Conservation (phyloP, 1,284 basidiomycete species). For the Rhodotorula glutinis region DNA sequence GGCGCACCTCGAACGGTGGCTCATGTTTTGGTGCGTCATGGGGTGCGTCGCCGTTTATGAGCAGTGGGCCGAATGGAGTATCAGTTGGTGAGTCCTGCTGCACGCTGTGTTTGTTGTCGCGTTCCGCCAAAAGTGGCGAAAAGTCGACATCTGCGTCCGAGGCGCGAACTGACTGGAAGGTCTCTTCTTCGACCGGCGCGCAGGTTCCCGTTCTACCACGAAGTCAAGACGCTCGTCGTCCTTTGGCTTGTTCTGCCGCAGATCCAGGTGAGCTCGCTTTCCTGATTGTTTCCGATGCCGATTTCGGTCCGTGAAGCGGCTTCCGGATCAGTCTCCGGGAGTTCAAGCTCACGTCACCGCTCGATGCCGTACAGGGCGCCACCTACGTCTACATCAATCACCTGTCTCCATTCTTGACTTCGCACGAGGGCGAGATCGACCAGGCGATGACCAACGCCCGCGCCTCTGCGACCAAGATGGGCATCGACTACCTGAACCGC, state of each 20-base stretch:
- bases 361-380: constrained; percentile 56
- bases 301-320: too few species aligned
- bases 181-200: too few species aligned
- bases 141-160: too few species aligned
- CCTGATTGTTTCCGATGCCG: neutral
- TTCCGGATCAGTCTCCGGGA: too few species aligned
- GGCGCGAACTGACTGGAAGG: too few species aligned
- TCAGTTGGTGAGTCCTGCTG: constrained; percentile 63
- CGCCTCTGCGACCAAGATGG: constrained; percentile 47
- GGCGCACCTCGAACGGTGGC: constrained; percentile 68
- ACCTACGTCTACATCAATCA: constrained; percentile 72
- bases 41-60: constrained; percentile 71
- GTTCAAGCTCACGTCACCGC: too few species aligned
- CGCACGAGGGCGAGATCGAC: constrained; percentile 77
- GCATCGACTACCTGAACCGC: constrained; percentile 59
- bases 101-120: too few species aligned
- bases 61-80: constrained; percentile 73
- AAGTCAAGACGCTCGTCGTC: constrained; percentile 75
- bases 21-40: constrained; percentile 86
- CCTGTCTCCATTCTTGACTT: constrained; percentile 71
- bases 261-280: constrained; percentile 52
- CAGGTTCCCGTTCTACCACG: constrained; percentile 85
- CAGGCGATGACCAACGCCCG: constrained; percentile 43
- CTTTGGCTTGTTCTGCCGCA: constrained; percentile 88
- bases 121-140: too few species aligned